Evolutionary conservation across 2,329 filamentous ascomycete species (phyloP), one percentile per base, ranked within the genome.

Genomic region (Ophiostoma fasciatum): DNA sequence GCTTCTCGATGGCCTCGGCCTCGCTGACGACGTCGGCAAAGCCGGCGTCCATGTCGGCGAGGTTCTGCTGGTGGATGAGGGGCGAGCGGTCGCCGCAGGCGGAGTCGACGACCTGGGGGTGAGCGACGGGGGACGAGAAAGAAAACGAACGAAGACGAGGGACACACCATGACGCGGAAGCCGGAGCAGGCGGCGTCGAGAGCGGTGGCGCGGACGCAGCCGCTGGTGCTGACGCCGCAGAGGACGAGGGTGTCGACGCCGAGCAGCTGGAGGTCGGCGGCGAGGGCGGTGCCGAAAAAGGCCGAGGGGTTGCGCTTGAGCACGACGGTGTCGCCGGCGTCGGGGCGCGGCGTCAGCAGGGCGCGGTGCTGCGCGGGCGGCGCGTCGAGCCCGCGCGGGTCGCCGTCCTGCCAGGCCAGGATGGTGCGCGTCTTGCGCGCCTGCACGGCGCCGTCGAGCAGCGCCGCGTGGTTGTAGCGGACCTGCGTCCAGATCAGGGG

Each of bases 141-240:
- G n/a, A n/a, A n/a, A n/a, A n/a, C n/a, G n/a, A n/a, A n/a, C n/a
- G n/a, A n/a, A n/a, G n/a, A n/a, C n/a, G n/a, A n/a, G n/a, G n/a
- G n/a, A n/a, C n/a, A n/a, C n/a, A n/a, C n/a, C 58, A 63, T 64
- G 12, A 59, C 58, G 29, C 60, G 50, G 31, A 58, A 62, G 1
- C 60, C 61, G 37, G 54, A 38, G 38, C 59, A 58, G 55, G 64
- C 59, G 4, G 59, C 54, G 40, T 65, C 62, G 34, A 64, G 43
- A 3, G 59, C 57, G 12, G 51, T 59, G 1, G 61, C 61, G 33
- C 62, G 51, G 35, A 64, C 38, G 43, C 62, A 64, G 1, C 62
- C 62, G 39, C 55, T 59, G 12, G 61, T 65, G 47, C 60, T 62
- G 28, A 65, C 61, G 14, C 62, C 62, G 41, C 61, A 63, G 13